Conservation (phyloP, 257 asterid genomes). For the Solanum tacnaense region DNA sequence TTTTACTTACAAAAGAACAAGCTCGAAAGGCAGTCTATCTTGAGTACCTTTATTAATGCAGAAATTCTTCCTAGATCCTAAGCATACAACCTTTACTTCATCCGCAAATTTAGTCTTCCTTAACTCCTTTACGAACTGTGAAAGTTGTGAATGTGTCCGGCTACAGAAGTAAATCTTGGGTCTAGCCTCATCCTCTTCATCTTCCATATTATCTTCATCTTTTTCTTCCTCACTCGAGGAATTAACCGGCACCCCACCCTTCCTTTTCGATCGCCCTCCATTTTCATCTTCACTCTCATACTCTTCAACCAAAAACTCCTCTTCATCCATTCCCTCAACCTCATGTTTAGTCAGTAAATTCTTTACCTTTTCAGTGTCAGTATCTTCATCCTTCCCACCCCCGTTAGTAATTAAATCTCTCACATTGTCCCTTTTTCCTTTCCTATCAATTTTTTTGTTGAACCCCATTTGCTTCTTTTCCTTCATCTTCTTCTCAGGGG, state of each 20-base stretch:
- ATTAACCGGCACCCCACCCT: conserved; percentile 33
- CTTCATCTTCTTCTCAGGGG: conserved; percentile 16
- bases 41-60: conserved; percentile 83
- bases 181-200: conserved; percentile 42
- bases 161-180: conserved; percentile 80
- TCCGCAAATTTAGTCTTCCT: conserved; percentile 68
- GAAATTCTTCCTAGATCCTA: conserved; percentile 88
- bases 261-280: conserved; percentile 45
- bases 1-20: not conserved
- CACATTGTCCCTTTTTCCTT: conserved; percentile 13
- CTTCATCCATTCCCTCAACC: conserved; percentile 42
- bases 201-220: conserved; percentile 24
- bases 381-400: conserved; percentile 16
- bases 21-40: not conserved
- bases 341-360: conserved; percentile 18
- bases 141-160: conserved; percentile 96
- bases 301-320: conserved; percentile 73
- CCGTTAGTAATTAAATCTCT: conserved; percentile 36
- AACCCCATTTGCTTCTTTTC: conserved; percentile 13
- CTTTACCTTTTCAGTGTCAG: conserved; percentile 10
- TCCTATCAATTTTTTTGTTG: conserved; percentile 9
- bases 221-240: conserved; percentile 72
- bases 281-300: conserved; percentile 65
- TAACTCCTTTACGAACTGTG: conserved; percentile 89
- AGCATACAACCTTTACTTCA: conserved; percentile 67